Percentiles rank a stretch among this genome's conserved stretches.
These are phyloP conservation scores for Silene coronaria DNA, from an alignment of 179 eudicot genomes.

Conservation along the genomic window DNA sequence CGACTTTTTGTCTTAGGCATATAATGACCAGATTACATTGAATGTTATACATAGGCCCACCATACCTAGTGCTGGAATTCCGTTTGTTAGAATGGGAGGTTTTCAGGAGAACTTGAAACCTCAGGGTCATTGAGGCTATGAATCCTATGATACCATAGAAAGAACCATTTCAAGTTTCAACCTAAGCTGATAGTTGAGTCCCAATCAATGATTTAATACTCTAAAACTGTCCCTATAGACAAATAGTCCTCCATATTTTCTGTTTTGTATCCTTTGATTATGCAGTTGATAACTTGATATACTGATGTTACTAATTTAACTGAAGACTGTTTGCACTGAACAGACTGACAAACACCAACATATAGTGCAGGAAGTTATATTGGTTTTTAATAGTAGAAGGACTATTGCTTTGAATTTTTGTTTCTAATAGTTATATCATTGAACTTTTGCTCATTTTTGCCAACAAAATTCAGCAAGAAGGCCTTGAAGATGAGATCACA, in stretches of 20 bases:
- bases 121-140: background rate
- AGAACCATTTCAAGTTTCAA: background rate
- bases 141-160: background rate
- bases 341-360: background rate
- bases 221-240: background rate
- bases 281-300: background rate
- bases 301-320: background rate
- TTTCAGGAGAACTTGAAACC: background rate
- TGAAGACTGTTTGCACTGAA: slow-evolving; percentile 5
- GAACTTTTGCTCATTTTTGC: background rate
- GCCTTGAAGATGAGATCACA: slow-evolving; percentile 73
- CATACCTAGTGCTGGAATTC: background rate
- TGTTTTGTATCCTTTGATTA: background rate
- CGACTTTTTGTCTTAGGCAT: background rate
- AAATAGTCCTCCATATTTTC: background rate
- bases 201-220: background rate
- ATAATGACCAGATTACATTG: background rate
- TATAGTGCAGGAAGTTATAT: background rate
- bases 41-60: background rate
- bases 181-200: too few species aligned
- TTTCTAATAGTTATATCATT: background rate
- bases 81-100: background rate
- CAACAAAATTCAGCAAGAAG: slow-evolving; percentile 49
- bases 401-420: background rate
- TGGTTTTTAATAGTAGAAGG: background rate